phyloP scores from a whole-genome alignment of 2,329 filamentous ascomycete genomes.

The Penicillium sp. region DNA sequence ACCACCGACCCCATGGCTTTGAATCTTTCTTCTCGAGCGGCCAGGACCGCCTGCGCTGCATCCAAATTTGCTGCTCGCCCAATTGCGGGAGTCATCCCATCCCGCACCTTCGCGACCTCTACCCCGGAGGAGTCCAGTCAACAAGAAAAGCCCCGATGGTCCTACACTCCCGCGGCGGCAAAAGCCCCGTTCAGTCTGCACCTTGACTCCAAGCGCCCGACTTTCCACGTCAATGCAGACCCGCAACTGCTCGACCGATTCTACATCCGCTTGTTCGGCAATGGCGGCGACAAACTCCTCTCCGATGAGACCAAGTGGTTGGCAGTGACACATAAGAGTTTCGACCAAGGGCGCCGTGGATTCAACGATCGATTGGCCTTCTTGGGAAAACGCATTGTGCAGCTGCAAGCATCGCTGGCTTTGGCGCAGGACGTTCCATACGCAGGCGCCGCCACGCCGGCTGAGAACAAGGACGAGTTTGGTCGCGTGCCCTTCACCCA shows the following conservation, averaged over 20 bases:
- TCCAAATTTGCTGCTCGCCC: slow-evolving; percentile 22
- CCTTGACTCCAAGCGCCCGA: slow-evolving; percentile 33
- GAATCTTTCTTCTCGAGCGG: slow-evolving; percentile 45
- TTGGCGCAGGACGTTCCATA: slow-evolving; percentile 53
- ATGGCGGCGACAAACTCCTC: slow-evolving; percentile 69
- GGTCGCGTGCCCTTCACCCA: slow-evolving; percentile 68
- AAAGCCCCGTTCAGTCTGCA: slow-evolving; percentile 62
- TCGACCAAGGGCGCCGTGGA: slow-evolving; percentile 88
- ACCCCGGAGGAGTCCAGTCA: slow-evolving; percentile 28
- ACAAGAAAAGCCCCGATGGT: slow-evolving; percentile 62
- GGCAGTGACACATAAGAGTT: slow-evolving; percentile 96
- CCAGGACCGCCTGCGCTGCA: slow-evolving; percentile 36
- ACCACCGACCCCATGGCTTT: slow-evolving; percentile 47
- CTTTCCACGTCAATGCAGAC: slow-evolving; percentile 71
- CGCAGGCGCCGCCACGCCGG: slow-evolving; percentile 16
- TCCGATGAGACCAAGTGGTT: slow-evolving; percentile 95
- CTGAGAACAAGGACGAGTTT: slow-evolving; percentile 48
- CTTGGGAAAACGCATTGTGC: slow-evolving; percentile 66
- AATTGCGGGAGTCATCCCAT: slow-evolving; percentile 14
- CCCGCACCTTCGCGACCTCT: slow-evolving; percentile 29
- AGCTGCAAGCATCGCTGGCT: slow-evolving; percentile 64
- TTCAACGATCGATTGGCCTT: slow-evolving; percentile 94
- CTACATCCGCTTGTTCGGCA: slow-evolving; percentile 74
- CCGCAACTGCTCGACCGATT: slow-evolving; percentile 72
- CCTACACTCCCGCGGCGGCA: slow-evolving; percentile 67